Base-by-base conservation (phyloP, 306 rosid genomes). In the Hippophae rhamnoides region DNA sequence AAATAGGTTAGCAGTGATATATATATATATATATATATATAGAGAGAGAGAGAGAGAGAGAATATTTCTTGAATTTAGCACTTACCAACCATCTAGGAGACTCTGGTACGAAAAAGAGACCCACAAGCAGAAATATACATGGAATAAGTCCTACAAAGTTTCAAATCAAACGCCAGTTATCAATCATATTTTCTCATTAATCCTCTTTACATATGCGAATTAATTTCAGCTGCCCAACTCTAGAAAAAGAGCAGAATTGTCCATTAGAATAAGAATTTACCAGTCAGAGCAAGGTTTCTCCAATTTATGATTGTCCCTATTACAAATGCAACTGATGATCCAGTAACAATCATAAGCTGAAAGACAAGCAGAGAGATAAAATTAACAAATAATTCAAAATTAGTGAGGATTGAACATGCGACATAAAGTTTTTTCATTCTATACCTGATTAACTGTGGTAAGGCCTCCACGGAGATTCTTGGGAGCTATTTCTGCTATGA, bases 141-240 rank as follows among this genome's bases (percentile, higher is more conserved):
- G 97, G 97, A 47, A 78, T 61, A 57, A 81, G 48, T 44, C 89
- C 97, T 89, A 66, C 82, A 76, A 62, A 76, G 63, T 31, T 65
- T 59, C 27, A 61, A 18, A 14, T 10, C 71, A 18, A 18, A 18
- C 23, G 23, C 23, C 23, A 18, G 23, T 18, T 18, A 64, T 56
- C 43, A 43, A 47, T 69, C 43, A 64, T 49, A n/a, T 53, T 10
- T 52, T 62, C 66, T 44, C 42, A 10, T 12, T 49, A 7, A 38
- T 4, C 9, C 7, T 43, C 44, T 41, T 27, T 27, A 18, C 23
- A 18, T 18, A 2, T 49, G 2, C n/a, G 11, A 12, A 9, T 6
- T 38, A 25, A 31, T 46, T 43, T 48, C 38, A 47, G 14, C 27
- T 6, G 43, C 41, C 23, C 23, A 18, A 18, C 23, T 18, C 23